Evolutionary conservation across 2,329 filamentous ascomycete species (phyloP).

Genomic region (Colletotrichum sidae): DNA sequence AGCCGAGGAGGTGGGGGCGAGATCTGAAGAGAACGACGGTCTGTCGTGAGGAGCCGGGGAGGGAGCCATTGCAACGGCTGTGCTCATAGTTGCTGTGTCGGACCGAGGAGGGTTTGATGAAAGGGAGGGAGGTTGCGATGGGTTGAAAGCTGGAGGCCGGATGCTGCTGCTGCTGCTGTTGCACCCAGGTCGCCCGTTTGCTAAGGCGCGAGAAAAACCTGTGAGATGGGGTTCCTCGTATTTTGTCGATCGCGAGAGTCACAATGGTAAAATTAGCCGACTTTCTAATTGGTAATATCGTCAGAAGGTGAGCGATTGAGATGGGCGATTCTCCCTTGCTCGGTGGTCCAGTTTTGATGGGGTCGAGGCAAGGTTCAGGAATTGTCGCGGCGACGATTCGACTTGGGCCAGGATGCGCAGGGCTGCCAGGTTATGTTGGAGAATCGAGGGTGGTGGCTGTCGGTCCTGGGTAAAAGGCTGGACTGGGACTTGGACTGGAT

Average conservation of each 20-base stretch:
- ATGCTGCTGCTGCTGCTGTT: slow-evolving; percentile 15
- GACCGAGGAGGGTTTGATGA: background rate
- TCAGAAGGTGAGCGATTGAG: slow-evolving; percentile 25
- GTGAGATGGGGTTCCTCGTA: slow-evolving; percentile 4
- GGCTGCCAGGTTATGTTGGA: slow-evolving; percentile 3
- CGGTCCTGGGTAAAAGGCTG: too few species aligned
- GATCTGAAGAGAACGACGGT: slow-evolving; percentile 66
- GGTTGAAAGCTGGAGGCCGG: slow-evolving; percentile 15
- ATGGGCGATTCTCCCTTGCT: slow-evolving; percentile 36
- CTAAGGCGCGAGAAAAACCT: slow-evolving; percentile 11
- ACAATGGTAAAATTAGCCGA: slow-evolving; percentile 6
- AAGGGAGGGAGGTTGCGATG: slow-evolving; percentile 1
- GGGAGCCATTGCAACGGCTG: slow-evolving; percentile 76
- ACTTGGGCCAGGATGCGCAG: slow-evolving; percentile 9
- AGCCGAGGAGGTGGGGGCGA: slow-evolving; percentile 48
- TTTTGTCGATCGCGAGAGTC: background rate
- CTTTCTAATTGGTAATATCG: slow-evolving; percentile 29
- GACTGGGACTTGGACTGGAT: too few species aligned
- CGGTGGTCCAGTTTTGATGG: slow-evolving; percentile 32
- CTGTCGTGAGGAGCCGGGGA: slow-evolving; percentile 76
- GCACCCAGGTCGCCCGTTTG: slow-evolving; percentile 24
- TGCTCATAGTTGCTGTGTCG: slow-evolving; percentile 66
- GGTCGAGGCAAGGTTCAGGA: slow-evolving; percentile 27
- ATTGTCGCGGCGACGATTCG: slow-evolving; percentile 23
- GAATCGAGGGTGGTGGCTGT: background rate